Percentiles rank a stretch among this genome's conserved stretches.
These are phyloP conservation scores for Pugionium cornutum DNA, from an alignment of 345 rosid genomes.

Conservation along the genomic window DNA sequence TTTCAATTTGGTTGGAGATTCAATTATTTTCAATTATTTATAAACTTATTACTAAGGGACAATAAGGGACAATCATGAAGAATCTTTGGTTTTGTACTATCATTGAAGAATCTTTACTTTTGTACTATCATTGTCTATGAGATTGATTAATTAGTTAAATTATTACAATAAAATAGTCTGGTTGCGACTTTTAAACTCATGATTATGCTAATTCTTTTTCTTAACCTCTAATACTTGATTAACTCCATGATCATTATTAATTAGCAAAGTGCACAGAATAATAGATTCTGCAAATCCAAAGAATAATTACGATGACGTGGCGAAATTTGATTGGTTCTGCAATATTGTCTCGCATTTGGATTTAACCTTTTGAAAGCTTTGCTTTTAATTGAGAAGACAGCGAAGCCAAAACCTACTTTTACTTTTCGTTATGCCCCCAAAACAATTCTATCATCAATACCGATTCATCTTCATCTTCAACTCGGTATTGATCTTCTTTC, in stretches of 20 bases:
- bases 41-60: no score
- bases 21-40: no score
- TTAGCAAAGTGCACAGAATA: background rate
- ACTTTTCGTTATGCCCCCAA: conserved; percentile 5
- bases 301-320: conserved; percentile 26
- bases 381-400: conserved; percentile 39
- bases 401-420: conserved; percentile 33
- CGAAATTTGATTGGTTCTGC: background rate
- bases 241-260: conserved; percentile 16
- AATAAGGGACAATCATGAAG: no score
- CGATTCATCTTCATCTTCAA: conserved; percentile 27
- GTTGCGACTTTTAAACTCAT: background rate
- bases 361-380: conserved; percentile 18
- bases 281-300: conserved; percentile 16
- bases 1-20: no score
- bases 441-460: conserved; percentile 32
- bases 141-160: no score
- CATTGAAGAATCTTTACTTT: no score
- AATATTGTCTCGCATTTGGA: background rate
- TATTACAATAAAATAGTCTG: no score
- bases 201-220: conserved; percentile 14
- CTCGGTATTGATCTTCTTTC: conserved; percentile 32
- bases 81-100: no score
- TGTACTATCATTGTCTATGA: no score
- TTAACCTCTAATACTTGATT: background rate